phyloP scores from a whole-genome alignment of 1,284 basidiomycete species.

The Cutaneotrichosporon sp. region DNA sequence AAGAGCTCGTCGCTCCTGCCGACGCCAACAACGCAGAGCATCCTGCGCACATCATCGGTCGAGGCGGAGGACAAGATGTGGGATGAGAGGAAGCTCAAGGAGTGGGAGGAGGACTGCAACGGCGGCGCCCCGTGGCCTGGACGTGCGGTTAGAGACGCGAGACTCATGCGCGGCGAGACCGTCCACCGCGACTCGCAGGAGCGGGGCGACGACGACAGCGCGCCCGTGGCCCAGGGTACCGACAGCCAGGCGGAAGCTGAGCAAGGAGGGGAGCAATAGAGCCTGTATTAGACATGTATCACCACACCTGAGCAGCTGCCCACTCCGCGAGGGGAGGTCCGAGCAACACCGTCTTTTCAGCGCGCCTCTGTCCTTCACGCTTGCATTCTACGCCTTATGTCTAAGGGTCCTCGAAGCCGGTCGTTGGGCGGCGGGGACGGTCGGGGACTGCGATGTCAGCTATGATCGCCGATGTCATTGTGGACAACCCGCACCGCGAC shows the following conservation, averaged over 20 bases:
- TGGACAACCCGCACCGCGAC: not conserved
- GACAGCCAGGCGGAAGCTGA: not conserved
- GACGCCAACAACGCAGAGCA: constrained; percentile 28
- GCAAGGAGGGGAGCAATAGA: not conserved
- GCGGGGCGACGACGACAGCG: not conserved
- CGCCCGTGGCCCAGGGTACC: not conserved
- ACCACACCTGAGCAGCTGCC: not conserved
- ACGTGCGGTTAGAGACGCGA: constrained; percentile 18
- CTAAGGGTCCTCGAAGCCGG: constrained; percentile 46
- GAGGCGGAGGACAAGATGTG: constrained; percentile 64
- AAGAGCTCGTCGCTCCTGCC: constrained; percentile 40
- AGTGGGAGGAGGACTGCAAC: constrained; percentile 73
- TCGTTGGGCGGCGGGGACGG: constrained; percentile 40
- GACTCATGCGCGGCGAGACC: not conserved
- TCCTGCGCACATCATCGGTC: constrained; percentile 62
- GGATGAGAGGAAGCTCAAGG: constrained; percentile 68
- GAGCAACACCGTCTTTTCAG: not conserved
- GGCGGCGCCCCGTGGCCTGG: constrained; percentile 68
- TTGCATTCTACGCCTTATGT: constrained; percentile 9
- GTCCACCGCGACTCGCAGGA: not conserved
- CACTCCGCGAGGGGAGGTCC: not conserved
- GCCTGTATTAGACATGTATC: not conserved
- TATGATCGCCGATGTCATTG: too few relatives aligned
- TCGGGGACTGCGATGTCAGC: constrained; percentile 39
- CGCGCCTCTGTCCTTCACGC: not conserved